Evolutionary conservation across 2,329 filamentous ascomycete species (phyloP).

Genomic region (Pseudocercospora fuligena): DNA sequence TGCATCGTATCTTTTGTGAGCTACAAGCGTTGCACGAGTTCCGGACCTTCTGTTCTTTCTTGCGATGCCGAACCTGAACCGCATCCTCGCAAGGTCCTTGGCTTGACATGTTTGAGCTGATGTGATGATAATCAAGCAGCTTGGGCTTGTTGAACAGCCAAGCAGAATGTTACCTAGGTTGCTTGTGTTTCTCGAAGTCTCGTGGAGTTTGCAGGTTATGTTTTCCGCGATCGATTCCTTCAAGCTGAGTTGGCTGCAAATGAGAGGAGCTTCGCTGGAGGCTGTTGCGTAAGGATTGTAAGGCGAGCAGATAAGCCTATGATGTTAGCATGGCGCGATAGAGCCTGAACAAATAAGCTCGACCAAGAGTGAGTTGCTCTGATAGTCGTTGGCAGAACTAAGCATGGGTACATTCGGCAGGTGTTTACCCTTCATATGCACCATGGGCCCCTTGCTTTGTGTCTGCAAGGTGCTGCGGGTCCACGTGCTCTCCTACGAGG

Average conservation of each 20-base stretch:
- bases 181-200: background rate
- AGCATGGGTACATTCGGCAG: background rate
- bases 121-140: too few relatives aligned
- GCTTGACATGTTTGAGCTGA: background rate
- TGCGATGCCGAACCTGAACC: background rate
- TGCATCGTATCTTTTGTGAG: constrained; percentile 16
- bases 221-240: too few relatives aligned
- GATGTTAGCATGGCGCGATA: too few relatives aligned
- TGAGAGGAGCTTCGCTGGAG: too few relatives aligned
- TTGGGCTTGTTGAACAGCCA: too few relatives aligned
- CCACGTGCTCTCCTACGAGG: too few relatives aligned
- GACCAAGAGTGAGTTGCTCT: background rate
- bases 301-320: too few relatives aligned
- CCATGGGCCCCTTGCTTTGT: too few relatives aligned
- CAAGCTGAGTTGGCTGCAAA: too few relatives aligned
- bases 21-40: constrained; percentile 12
- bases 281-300: too few relatives aligned
- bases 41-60: constrained; percentile 12
- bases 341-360: background rate
- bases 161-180: background rate
- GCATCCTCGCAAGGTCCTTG: background rate
- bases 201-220: too few relatives aligned
- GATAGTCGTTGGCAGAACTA: background rate
- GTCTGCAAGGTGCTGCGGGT: too few relatives aligned
- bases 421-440: background rate